These are phyloP conservation scores for Beauveria sp. DNA, from an alignment of 2,329 filamentous ascomycete genomes.

Conservation along the genomic window DNA sequence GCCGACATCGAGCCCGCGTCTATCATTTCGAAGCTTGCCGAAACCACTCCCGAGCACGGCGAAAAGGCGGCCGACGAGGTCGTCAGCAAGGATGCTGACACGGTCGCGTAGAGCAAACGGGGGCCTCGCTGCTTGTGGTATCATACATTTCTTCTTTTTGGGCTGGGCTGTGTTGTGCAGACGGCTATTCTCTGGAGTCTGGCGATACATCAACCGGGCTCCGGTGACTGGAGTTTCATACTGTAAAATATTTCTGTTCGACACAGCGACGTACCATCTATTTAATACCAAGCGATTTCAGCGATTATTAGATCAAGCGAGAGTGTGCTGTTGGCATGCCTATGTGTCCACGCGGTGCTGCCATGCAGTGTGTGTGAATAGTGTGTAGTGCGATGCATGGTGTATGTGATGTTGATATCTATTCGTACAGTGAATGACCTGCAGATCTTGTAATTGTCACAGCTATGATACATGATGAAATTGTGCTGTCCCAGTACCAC, in stretches of 20 bases:
- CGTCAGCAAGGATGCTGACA: background rate
- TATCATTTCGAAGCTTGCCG: background rate
- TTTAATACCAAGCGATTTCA: conserved; percentile 7
- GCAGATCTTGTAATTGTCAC: conserved; percentile 4
- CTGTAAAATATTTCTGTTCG: conserved; percentile 1
- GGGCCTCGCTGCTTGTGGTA: background rate
- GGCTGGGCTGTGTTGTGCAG: conserved; percentile 6
- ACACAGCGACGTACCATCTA: conserved; percentile 3
- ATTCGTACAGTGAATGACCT: conserved; percentile 6
- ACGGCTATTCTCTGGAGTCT: conserved; percentile 4
- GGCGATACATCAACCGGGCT: background rate
- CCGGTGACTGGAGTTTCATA: background rate
- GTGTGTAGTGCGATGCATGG: background rate
- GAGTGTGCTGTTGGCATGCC: background rate
- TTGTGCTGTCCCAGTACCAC: background rate
- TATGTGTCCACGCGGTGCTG: too few relatives aligned
- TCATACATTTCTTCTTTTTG: background rate
- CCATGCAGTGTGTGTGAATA: background rate
- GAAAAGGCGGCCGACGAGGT: background rate
- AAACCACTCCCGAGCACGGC: background rate
- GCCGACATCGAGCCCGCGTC: background rate
- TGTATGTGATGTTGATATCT: conserved; percentile 1
- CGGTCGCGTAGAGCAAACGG: background rate
- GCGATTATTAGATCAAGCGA: background rate
- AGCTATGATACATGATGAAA: conserved; percentile 9